Evolutionary conservation across 768 basidiomycete species (phyloP).

Genomic region (Boletus tomentosulus): DNA sequence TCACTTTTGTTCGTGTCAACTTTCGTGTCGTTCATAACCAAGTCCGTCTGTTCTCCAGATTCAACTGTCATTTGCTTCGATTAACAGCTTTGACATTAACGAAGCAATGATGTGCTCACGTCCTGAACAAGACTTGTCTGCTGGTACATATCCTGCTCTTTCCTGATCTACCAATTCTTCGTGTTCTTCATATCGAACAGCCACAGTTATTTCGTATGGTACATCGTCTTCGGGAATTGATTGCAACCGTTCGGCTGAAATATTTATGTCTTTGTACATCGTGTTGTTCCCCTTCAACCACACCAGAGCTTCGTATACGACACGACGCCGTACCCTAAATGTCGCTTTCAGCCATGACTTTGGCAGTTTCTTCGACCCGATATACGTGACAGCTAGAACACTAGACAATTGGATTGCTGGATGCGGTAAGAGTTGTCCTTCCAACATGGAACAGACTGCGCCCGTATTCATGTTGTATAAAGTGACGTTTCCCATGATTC

Average conservation of each 20-base stretch:
- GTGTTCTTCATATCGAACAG: conserved; percentile 18
- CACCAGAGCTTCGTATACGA: conserved; percentile 21
- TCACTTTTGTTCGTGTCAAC: too few relatives aligned
- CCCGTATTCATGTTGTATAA: conserved; percentile 23
- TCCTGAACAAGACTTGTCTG: conserved; percentile 5
- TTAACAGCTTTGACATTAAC: not conserved
- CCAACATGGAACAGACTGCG: conserved; percentile 15
- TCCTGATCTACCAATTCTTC: conserved; percentile 19
- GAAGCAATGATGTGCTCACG: not conserved
- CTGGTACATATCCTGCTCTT: conserved; percentile 27
- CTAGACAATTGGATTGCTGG: conserved; percentile 21
- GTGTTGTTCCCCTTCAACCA: conserved; percentile 34
- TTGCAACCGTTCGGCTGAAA: conserved; percentile 14
- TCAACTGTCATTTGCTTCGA: not conserved
- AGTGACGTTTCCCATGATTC: conserved; percentile 34
- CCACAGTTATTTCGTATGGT: conserved; percentile 25
- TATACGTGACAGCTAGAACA: conserved; percentile 30
- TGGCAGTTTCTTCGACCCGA: conserved; percentile 22
- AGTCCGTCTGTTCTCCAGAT: too few relatives aligned
- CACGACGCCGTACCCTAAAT: conserved; percentile 22
- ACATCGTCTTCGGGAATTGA: conserved; percentile 31
- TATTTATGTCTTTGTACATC: conserved; percentile 24
- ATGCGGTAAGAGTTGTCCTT: conserved; percentile 26
- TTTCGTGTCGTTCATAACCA: too few relatives aligned
- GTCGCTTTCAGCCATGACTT: conserved; percentile 15